A percentile compares a stretch with the other conserved stretches of the same genome.
These are phyloP conservation scores for Pyrus communis DNA, from an alignment of 306 rosid species.

Conservation along the genomic window DNA sequence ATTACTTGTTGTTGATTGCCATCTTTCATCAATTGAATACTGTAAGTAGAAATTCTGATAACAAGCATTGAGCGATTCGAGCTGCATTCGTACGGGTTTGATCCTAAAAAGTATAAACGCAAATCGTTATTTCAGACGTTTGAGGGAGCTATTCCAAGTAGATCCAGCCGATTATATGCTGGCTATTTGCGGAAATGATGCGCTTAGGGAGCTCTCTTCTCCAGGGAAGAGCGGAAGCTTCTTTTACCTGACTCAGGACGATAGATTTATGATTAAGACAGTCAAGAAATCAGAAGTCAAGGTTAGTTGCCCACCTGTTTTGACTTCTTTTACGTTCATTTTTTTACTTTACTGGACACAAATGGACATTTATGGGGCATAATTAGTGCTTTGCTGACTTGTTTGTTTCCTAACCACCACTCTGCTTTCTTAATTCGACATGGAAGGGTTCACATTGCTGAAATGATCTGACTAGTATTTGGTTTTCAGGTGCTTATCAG, in stretches of 20 bases:
- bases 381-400: neutral
- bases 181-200: slow-evolving; percentile 84
- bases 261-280: slow-evolving; percentile 89
- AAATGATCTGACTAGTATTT: neutral
- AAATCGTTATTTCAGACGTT: slow-evolving; percentile 42
- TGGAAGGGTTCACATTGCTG: neutral
- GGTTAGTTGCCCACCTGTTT: slow-evolving; percentile 43
- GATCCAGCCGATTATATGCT: slow-evolving; percentile 97
- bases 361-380: neutral
- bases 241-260: slow-evolving; percentile 93
- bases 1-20: neutral
- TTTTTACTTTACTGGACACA: neutral
- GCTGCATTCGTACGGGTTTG: neutral
- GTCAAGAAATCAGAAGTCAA: slow-evolving; percentile 97
- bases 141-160: slow-evolving; percentile 78
- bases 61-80: neutral
- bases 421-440: neutral
- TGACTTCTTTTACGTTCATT: slow-evolving; percentile 2
- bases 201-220: slow-evolving; percentile 92
- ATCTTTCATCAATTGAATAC: neutral
- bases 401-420: neutral
- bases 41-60: neutral
- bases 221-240: slow-evolving; percentile 95
- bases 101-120: neutral
- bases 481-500: slow-evolving; percentile 74